Conservation (phyloP, 208 protist species). For the Leishmania gerbilli region DNA sequence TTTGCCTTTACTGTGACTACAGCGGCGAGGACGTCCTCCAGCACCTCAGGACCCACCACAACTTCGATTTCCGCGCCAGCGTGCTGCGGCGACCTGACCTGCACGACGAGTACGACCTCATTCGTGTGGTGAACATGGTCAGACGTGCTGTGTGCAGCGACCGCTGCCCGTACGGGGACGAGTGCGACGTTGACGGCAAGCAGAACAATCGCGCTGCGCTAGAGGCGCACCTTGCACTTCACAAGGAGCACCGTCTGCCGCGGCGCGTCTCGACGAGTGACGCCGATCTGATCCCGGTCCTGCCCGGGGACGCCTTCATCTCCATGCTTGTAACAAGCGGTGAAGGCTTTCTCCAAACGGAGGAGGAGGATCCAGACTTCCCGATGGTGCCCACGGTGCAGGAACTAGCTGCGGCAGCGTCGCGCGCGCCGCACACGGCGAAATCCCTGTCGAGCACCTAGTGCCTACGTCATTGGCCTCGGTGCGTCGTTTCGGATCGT, state of each 20-base stretch:
- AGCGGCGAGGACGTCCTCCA: slow-evolving; percentile 39
- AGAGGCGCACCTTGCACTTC: slow-evolving; percentile 41
- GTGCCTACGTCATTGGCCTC: neutral
- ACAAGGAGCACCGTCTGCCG: slow-evolving; percentile 58
- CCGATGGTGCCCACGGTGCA: slow-evolving; percentile 78
- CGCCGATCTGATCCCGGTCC: slow-evolving; percentile 51
- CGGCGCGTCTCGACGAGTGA: slow-evolving; percentile 40
- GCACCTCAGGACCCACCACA: slow-evolving; percentile 58
- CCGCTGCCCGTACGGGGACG: slow-evolving; percentile 28
- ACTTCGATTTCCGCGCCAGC: slow-evolving; percentile 53
- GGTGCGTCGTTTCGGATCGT: neutral
- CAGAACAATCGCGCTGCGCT: slow-evolving; percentile 38
- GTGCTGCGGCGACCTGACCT: slow-evolving; percentile 47
- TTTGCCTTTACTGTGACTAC: slow-evolving; percentile 71
- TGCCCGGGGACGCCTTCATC: slow-evolving; percentile 73
- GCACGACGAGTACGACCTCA: slow-evolving; percentile 74
- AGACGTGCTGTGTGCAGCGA: slow-evolving; percentile 44
- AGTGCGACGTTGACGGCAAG: slow-evolving; percentile 25
- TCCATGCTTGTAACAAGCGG: slow-evolving; percentile 65
- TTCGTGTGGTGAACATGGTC: slow-evolving; percentile 76
- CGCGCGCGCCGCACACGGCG: neutral
- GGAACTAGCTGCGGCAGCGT: slow-evolving; percentile 26
- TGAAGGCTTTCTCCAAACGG: slow-evolving; percentile 43
- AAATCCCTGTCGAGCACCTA: neutral
- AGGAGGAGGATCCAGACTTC: slow-evolving; percentile 68